Conservation (phyloP, 2,329 filamentous ascomycete species). For the Colletotrichum siamense region DNA sequence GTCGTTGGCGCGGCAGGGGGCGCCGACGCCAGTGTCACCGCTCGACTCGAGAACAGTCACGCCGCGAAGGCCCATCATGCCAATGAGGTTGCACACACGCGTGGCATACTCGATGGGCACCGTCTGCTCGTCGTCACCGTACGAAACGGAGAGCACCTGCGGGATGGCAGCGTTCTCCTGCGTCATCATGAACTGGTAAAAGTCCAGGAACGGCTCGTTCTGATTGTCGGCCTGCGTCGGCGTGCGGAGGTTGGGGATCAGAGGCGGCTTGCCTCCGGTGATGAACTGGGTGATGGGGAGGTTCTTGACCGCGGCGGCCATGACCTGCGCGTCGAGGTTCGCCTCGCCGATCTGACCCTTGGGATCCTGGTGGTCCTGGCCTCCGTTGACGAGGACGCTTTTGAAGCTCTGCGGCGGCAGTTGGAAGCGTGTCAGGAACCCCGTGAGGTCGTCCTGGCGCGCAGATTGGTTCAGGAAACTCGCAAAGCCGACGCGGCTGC, state of each 20-base stretch:
- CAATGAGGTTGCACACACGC: slow-evolving; percentile 65
- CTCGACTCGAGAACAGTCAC: slow-evolving; percentile 66
- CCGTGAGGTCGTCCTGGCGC: slow-evolving; percentile 47
- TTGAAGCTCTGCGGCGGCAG: slow-evolving; percentile 51
- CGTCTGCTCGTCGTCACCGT: slow-evolving; percentile 71
- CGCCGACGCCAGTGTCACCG: slow-evolving; percentile 64
- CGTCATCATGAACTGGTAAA: slow-evolving; percentile 62
- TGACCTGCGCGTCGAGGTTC: slow-evolving; percentile 69
- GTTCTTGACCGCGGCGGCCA: slow-evolving; percentile 57
- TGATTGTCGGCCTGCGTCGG: slow-evolving; percentile 42
- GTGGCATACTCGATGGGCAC: slow-evolving; percentile 63
- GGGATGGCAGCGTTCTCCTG: slow-evolving; percentile 59
- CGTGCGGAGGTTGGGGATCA: slow-evolving; percentile 30
- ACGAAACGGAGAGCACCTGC: slow-evolving; percentile 67
- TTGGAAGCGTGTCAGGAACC: slow-evolving; percentile 38
- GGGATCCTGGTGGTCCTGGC: slow-evolving; percentile 41
- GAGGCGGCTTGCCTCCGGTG: slow-evolving; percentile 32
- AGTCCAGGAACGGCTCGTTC: slow-evolving; percentile 75
- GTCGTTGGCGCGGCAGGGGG: slow-evolving; percentile 58
- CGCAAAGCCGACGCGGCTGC: slow-evolving; percentile 55
- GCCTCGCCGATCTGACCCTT: slow-evolving; percentile 53
- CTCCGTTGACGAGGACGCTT: slow-evolving; percentile 43
- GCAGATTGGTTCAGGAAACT: slow-evolving; percentile 59
- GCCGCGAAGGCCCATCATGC: slow-evolving; percentile 67
- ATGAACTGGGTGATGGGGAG: slow-evolving; percentile 30